Conservation (phyloP, 1,284 basidiomycete species). For the Melampsora occidentalis region DNA sequence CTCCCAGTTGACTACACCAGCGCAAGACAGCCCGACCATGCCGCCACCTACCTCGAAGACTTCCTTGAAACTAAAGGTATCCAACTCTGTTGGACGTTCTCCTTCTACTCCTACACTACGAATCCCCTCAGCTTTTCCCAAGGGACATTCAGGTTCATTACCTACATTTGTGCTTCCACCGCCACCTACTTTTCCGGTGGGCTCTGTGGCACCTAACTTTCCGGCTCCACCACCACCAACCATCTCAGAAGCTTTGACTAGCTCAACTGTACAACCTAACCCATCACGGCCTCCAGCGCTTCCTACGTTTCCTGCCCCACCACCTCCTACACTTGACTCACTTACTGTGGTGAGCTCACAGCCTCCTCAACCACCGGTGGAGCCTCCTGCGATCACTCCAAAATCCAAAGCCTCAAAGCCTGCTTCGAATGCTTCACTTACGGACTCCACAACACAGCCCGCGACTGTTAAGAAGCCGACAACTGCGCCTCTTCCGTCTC, state of each 20-base stretch:
- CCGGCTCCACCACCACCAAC: slow-evolving; percentile 17
- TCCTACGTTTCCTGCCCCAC: slow-evolving; percentile 17
- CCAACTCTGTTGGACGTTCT: background rate
- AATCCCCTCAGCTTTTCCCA: background rate
- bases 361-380: background rate
- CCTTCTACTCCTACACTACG: slow-evolving; percentile 1
- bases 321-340: slow-evolving; percentile 18
- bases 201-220: slow-evolving; percentile 7
- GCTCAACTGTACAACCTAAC: background rate
- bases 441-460: no score
- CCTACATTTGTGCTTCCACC: slow-evolving; percentile 13
- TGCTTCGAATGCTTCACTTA: background rate
- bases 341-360: background rate
- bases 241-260: background rate
- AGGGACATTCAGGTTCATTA: slow-evolving; percentile 1
- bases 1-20: background rate
- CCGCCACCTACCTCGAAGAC: slow-evolving; percentile 18
- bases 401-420: background rate
- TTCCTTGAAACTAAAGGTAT: slow-evolving; percentile 28
- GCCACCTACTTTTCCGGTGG: background rate
- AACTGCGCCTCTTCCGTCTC: background rate
- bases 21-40: slow-evolving; percentile 7
- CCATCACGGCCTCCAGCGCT: background rate
- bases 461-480: no score
- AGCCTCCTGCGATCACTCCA: background rate